phyloP scores from a whole-genome alignment of 2,329 filamentous ascomycete genomes.

The Cladosporium colombiae region DNA sequence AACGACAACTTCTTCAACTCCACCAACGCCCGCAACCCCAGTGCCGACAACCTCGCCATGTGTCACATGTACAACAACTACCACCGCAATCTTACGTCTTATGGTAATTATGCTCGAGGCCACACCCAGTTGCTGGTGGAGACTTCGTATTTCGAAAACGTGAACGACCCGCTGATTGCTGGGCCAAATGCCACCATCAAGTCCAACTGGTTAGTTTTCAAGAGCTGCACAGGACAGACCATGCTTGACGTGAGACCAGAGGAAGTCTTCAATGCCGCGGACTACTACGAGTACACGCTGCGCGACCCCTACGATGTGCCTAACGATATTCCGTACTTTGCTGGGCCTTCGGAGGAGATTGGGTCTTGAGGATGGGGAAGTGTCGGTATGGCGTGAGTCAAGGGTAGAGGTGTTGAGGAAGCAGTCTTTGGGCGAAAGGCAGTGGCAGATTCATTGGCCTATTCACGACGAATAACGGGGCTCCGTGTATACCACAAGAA shows the following conservation, averaged over 20 bases:
- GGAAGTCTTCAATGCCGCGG: conserved; percentile 25
- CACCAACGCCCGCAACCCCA: conserved; percentile 28
- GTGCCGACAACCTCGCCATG: conserved; percentile 29
- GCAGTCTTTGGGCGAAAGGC: no score
- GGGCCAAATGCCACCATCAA: conserved; percentile 25
- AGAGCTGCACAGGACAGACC: conserved; percentile 25
- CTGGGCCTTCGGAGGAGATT: conserved; percentile 16
- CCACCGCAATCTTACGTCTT: conserved; percentile 29
- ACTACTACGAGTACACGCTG: conserved; percentile 28
- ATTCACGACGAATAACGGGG: no score
- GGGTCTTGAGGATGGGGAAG: not conserved
- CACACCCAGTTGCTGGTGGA: conserved; percentile 28
- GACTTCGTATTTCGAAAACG: conserved; percentile 29
- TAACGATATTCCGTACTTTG: conserved; percentile 13
- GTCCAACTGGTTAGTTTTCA: conserved; percentile 26
- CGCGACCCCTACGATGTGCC: conserved; percentile 23
- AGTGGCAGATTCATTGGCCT: no score
- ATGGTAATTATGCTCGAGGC: conserved; percentile 30
- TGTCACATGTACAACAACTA: conserved; percentile 31
- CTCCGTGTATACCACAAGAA: no score
- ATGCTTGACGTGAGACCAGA: conserved; percentile 26
- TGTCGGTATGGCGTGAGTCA: not conserved
- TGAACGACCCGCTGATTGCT: conserved; percentile 27
- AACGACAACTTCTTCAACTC: conserved; percentile 32
- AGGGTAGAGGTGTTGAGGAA: no score